Evolutionary conservation across 1,139 yeast genomes (phyloP).

Genomic region (Barnettozyma hawaiiensis): DNA sequence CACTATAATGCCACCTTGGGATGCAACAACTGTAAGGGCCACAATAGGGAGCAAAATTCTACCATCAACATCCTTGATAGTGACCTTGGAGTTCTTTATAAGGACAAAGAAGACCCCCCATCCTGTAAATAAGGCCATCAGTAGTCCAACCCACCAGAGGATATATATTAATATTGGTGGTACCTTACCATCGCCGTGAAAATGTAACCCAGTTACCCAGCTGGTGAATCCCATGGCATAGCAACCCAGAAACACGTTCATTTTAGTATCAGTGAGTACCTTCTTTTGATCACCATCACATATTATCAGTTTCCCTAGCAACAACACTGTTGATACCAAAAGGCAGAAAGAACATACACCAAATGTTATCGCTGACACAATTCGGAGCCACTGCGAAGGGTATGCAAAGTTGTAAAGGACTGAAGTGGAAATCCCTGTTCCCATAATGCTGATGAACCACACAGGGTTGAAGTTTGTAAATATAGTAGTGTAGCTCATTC

Average conservation of each 20-base stretch:
- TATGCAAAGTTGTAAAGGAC: constrained; percentile 63
- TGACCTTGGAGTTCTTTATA: constrained; percentile 34
- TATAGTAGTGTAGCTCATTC: background rate
- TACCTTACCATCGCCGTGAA: constrained; percentile 30
- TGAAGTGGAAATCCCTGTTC: constrained; percentile 65
- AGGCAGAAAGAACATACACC: constrained; percentile 49
- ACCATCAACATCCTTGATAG: constrained; percentile 18
- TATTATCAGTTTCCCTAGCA: constrained; percentile 36
- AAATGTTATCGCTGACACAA: constrained; percentile 54
- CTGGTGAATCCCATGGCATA: constrained; percentile 74
- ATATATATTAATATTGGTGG: constrained; percentile 44
- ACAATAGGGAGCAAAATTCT: constrained; percentile 60
- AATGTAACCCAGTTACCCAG: constrained; percentile 46
- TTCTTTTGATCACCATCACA: constrained; percentile 36
- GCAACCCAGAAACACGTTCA: constrained; percentile 67
- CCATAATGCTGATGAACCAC: constrained; percentile 78
- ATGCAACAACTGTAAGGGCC: constrained; percentile 66
- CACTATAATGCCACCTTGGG: constrained; percentile 56
- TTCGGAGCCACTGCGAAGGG: constrained; percentile 51
- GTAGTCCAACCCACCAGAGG: constrained; percentile 66
- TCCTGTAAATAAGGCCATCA: constrained; percentile 48
- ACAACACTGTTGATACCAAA: constrained; percentile 34
- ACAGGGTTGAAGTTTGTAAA: constrained; percentile 41
- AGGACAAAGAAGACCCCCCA: constrained; percentile 48
- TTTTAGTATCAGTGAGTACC: constrained; percentile 38